phyloP scores from a whole-genome alignment of 768 basidiomycete genomes.

The Austroboletus festivus region DNA sequence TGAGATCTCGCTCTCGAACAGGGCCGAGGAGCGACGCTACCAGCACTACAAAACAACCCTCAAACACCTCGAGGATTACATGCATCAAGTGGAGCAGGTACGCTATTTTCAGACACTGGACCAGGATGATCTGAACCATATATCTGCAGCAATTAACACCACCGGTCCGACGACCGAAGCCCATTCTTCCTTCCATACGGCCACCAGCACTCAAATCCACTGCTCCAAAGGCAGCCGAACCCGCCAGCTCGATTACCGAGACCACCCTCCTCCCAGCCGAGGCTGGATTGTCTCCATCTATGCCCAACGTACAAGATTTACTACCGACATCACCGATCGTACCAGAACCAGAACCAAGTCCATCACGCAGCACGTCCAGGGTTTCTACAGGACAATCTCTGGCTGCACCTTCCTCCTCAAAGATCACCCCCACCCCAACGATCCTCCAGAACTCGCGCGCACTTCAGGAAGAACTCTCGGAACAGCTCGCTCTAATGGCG shows the following conservation, averaged over 20 bases:
- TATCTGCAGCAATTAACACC: slow-evolving; percentile 42
- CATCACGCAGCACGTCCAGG: slow-evolving; percentile 4
- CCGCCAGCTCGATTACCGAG: slow-evolving; percentile 13
- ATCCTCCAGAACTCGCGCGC: slow-evolving; percentile 55
- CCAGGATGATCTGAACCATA: not conserved
- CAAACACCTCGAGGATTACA: slow-evolving; percentile 51
- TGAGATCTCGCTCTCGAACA: slow-evolving; percentile 17
- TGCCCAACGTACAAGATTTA: slow-evolving; percentile 30
- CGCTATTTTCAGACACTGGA: not conserved
- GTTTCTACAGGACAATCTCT: slow-evolving; percentile 25
- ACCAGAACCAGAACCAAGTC: slow-evolving; percentile 6
- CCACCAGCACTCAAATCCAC: slow-evolving; percentile 31
- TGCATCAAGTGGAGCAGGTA: slow-evolving; percentile 55
- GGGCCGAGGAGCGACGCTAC: slow-evolving; percentile 42
- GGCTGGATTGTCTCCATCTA: slow-evolving; percentile 6
- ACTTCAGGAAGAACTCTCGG: slow-evolving; percentile 71
- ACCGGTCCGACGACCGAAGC: slow-evolving; percentile 37
- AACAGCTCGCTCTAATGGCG: slow-evolving; percentile 82
- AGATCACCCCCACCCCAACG: slow-evolving; percentile 34
- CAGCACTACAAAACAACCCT: slow-evolving; percentile 48
- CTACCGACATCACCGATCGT: slow-evolving; percentile 36
- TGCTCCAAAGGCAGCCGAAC: not conserved
- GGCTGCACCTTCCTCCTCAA: slow-evolving; percentile 33
- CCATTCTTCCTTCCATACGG: slow-evolving; percentile 55
- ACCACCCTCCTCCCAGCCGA: slow-evolving; percentile 26